Base-by-base conservation (phyloP, 2,329 filamentous ascomycete species). In the Fusarium acutatum region DNA sequence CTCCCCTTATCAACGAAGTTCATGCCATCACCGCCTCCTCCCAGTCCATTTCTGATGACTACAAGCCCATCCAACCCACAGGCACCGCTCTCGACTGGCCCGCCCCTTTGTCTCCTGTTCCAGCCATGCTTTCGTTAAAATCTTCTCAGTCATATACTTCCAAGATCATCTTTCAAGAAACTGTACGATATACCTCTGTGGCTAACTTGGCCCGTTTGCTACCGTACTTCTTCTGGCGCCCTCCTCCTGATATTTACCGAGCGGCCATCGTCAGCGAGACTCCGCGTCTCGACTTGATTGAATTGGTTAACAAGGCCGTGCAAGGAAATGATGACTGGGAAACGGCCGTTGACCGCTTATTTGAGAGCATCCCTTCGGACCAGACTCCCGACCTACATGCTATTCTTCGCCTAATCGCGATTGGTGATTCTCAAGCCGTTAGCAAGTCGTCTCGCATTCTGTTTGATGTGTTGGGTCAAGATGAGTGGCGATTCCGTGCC, bases 151-250 rank as follows among this genome's bases (percentile, higher is more conserved):
- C 64, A 15, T 80, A 82, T 54, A 49, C 76, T n/a, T 66, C 71
- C 46, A 56, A 64, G 30, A 71, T 79, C 28, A 46, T 73, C 58
- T 43, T 70, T 47, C 60, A 72, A 57, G 63, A 79, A 62, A 60
- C 75, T 30, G 60, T 77, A 18, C 73, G 77, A 14, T 79, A 79
- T 60, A 52, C 46, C 11, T 69, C 66, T 32, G 70, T 60, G 18
- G 46, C 75, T 12, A 78, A 77, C 26, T 75, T 81, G 47, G 73
- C 81, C 38, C 73, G 60, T 15, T 71, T 78, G 14, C 79, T 83
- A 35, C 82, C 82, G 3, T 82, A 83, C 62, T 79, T 84, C 47
- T 79, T 84, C 68, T 84, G 82, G 81, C 79, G 81, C 7, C 78
- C 82, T 26, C 81, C 81, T 3, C 53, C 64, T n/a, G 37, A 46